These are phyloP conservation scores for Gyrodon lividus DNA, from an alignment of 768 basidiomycete genomes.

Conservation along the genomic window DNA sequence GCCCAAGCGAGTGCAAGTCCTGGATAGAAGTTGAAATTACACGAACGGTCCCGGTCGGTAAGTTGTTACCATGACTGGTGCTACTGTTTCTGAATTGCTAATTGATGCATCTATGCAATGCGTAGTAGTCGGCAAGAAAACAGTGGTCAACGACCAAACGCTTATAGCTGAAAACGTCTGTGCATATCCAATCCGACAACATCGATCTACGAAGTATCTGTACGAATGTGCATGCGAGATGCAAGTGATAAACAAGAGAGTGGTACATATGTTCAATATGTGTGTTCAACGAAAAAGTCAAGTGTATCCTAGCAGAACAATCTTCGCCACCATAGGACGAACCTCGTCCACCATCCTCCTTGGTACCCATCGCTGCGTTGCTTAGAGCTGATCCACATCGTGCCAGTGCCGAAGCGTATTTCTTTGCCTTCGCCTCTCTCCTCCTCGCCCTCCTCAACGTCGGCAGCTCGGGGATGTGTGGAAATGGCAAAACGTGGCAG, in stretches of 20 bases:
- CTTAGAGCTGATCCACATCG: conserved; percentile 72
- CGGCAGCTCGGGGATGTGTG: conserved; percentile 40
- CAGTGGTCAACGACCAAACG: background rate
- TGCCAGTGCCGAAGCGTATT: conserved; percentile 77
- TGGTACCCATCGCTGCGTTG: conserved; percentile 63
- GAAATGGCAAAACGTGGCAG: conserved; percentile 66
- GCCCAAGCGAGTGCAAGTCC: background rate
- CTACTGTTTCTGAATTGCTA: no score
- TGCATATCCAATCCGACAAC: conserved; percentile 27
- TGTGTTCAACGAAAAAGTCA: conserved; percentile 5
- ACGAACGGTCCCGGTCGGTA: no score
- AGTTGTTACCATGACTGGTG: no score
- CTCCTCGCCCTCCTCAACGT: conserved; percentile 71
- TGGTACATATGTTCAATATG: conserved; percentile 36
- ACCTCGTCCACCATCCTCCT: conserved; percentile 78
- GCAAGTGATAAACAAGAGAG: conserved; percentile 30
- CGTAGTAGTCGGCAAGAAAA: no score
- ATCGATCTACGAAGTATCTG: conserved; percentile 18
- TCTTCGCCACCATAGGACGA: conserved; percentile 77
- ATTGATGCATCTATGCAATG: no score
- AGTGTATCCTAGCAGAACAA: conserved; percentile 62
- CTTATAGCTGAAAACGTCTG: conserved; percentile 4
- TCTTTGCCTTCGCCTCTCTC: conserved; percentile 52
- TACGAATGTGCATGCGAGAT: conserved; percentile 24
- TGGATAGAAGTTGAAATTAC: background rate